Evolutionary conservation across 2,329 filamentous ascomycete species (phyloP).

Genomic region (Orbilia ellipsospora): DNA sequence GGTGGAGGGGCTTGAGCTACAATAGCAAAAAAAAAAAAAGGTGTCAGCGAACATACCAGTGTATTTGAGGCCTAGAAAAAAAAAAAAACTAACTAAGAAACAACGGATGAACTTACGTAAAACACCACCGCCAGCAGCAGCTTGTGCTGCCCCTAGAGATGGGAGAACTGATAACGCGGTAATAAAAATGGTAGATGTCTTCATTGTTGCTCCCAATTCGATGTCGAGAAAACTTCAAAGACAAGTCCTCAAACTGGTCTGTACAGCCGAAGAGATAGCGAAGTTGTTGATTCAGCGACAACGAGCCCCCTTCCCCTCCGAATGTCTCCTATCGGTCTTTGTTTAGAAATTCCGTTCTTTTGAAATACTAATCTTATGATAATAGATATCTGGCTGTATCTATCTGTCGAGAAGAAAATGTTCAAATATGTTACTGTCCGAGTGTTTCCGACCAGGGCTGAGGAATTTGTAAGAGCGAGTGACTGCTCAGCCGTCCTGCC

Average conservation of each 20-base stretch:
- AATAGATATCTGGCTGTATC: background rate
- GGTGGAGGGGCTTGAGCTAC: conserved; percentile 22
- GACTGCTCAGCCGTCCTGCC: background rate
- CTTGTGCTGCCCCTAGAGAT: conserved; percentile 39
- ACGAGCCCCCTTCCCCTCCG: background rate
- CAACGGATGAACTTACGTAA: conserved; percentile 29
- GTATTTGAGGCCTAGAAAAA: background rate
- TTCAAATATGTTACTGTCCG: background rate
- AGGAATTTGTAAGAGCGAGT: background rate
- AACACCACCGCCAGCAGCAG: conserved; percentile 50
- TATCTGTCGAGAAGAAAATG: background rate
- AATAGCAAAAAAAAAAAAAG: background rate
- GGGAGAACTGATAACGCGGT: conserved; percentile 30
- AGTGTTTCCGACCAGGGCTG: background rate
- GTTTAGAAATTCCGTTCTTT: background rate
- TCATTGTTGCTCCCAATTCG: conserved; percentile 20
- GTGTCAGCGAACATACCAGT: background rate
- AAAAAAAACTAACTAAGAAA: background rate
- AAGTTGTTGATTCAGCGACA: background rate
- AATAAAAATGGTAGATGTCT: conserved; percentile 16
- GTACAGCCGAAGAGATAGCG: background rate
- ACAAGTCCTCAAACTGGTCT: background rate
- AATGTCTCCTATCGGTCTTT: background rate
- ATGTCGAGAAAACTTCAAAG: background rate
- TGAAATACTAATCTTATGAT: background rate